Conservation (phyloP, 805 yeast genomes). For the Candida andamanensis region DNA sequence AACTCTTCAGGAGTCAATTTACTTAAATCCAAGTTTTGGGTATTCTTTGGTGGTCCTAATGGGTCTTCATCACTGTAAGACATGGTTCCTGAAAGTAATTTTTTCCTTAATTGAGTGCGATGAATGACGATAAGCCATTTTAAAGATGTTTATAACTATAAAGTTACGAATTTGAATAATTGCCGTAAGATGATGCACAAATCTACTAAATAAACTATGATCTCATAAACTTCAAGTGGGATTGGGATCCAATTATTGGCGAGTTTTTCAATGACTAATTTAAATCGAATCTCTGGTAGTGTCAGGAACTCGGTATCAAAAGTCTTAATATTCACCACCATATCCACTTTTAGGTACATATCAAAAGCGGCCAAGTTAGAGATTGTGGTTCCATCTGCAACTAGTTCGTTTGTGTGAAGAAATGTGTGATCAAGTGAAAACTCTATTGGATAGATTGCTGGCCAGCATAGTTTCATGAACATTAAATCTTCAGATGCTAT, state of each 20-base stretch:
- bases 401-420: slow-evolving; percentile 12
- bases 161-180: not conserved
- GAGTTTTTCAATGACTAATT: slow-evolving; percentile 22
- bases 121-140: too few relatives aligned
- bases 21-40: slow-evolving; percentile 47
- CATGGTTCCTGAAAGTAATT: slow-evolving; percentile 15
- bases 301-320: slow-evolving; percentile 11
- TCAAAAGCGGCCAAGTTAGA: slow-evolving; percentile 14
- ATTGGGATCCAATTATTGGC: slow-evolving; percentile 25
- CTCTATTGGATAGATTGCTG: slow-evolving; percentile 26
- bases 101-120: too few relatives aligned
- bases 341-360: slow-evolving; percentile 20
- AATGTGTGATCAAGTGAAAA: slow-evolving; percentile 21
- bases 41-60: slow-evolving; percentile 42
- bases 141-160: not conserved
- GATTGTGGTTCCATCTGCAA: too few relatives aligned
- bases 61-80: slow-evolving; percentile 45
- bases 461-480: slow-evolving; percentile 32
- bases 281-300: slow-evolving; percentile 13
- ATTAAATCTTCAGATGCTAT: slow-evolving; percentile 22
- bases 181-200: slow-evolving; percentile 12
- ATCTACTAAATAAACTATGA: slow-evolving; percentile 23
- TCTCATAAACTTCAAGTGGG: slow-evolving; percentile 27
- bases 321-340: slow-evolving; percentile 18
- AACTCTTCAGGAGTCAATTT: slow-evolving; percentile 74